Evolutionary conservation across 176 grass and related monocot species (phyloP).

Genomic region (Oropetium thomaeum): DNA sequence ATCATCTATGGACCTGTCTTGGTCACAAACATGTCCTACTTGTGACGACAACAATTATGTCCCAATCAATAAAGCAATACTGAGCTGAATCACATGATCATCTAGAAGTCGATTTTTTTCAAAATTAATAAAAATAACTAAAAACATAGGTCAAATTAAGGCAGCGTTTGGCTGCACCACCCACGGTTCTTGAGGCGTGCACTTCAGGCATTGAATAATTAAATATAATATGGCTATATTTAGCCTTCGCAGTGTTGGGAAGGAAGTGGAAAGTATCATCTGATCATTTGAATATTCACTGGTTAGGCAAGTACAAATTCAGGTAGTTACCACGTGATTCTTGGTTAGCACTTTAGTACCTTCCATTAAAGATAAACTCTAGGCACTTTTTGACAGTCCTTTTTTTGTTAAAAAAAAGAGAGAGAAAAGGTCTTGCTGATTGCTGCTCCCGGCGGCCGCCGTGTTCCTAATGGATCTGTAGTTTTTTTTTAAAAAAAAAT

Average conservation of each 20-base stretch:
- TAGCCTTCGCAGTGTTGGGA: not conserved
- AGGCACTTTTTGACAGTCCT: not conserved
- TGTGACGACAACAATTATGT: not conserved
- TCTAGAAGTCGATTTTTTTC: not conserved
- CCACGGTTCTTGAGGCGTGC: not conserved
- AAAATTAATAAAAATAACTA: not conserved
- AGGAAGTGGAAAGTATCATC: not conserved
- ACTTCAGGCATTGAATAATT: not conserved
- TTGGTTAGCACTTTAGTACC: not conserved
- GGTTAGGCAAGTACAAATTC: constrained; percentile 9
- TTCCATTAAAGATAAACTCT: not conserved
- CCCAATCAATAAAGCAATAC: not conserved
- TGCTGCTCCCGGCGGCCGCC: too few species aligned
- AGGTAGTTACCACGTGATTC: constrained; percentile 13
- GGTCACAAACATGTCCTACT: not conserved
- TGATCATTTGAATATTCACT: not conserved
- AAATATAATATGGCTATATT: not conserved
- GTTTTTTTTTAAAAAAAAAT: too few species aligned
- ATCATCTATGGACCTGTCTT: not conserved
- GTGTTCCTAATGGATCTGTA: too few species aligned
- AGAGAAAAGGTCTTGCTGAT: too few species aligned
- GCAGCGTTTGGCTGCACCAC: not conserved
- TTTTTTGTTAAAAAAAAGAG: not conserved
- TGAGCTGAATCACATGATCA: not conserved
- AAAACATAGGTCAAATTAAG: not conserved